Base-by-base conservation (phyloP, 257 asterid species). In the Leptodermis oblonga region DNA sequence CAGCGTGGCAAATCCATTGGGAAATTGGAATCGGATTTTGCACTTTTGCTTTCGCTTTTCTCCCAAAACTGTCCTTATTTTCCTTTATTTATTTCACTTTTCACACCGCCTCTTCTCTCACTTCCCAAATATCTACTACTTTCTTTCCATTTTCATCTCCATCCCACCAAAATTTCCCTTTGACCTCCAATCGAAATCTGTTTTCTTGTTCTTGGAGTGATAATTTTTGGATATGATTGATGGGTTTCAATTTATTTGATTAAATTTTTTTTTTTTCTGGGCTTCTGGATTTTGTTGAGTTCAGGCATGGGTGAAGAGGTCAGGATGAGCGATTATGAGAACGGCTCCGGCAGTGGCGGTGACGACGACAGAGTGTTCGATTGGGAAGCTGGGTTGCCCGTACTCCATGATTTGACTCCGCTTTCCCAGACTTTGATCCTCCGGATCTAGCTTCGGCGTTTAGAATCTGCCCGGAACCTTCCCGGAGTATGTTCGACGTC, bases 331-430 rank as follows among this genome's bases (percentile, higher is more conserved):
- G 70, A 72, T 55, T 75, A 68, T 62, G 74, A 61, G 15, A 63
- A 55, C 72, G 62, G 71, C 71, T 54, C 12, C 51, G 69, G 65
- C 20, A 36, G 55, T 17, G 89, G 72, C 20, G 92, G 52, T 10
- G 73, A 73, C 20, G 83, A 83, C 11, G 82, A 86, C 13, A 76
- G 80, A 62, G 70, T 84, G 69, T 31, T 80, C 63, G 96, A 86
- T 65, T 93, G 96, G 97, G 95, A 87, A 73, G 79, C 74, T 28
- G 97, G 98, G 3, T 88, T 93, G 8, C 97, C 98, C 30, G 74
- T 85, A 49, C 31, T 65, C 76, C 86, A 79, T 67, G 97, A 90
- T 79, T 84, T 93, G 48, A 82, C 90, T 22, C 96, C 97, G 42
- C 55, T 93, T 22, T 84, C 87, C 13, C 91, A 88, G 75, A 74